Base-by-base conservation (phyloP, 2,329 filamentous ascomycete genomes). In the Cercospora sp. region DNA sequence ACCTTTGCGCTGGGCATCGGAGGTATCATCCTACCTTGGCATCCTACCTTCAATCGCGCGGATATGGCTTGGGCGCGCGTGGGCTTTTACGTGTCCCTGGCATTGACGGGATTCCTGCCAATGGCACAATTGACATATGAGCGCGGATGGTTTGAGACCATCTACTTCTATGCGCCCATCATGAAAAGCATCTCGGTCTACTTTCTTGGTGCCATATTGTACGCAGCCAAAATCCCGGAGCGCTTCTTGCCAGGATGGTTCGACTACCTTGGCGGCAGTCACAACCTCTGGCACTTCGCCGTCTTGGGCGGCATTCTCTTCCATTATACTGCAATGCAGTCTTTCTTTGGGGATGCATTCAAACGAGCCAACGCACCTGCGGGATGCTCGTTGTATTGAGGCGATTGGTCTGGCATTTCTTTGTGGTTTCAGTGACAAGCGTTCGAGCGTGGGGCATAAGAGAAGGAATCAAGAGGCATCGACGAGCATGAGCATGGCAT, bases 281-380 rank as follows among this genome's bases (percentile, higher is more conserved):
- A 99, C 81, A 99, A 99, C 80, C 89, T 99, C 67, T 99, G 95
- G 95, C 95, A 99, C 80, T 81, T 96, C 36, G 95, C 95, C 7
- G 95, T 99, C 10, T 83, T 99, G 30, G 93, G 94, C 16, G 95
- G 95, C 10, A 99, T 99, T 67, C 80, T 98, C n/a, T 98, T 97
- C 79, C 95, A 99, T 80, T 99, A 98, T 81, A 86, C 87, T 23
- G 95, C 95, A 18, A 97, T 99, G 94, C 92, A 97, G 80, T 87
- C 93, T 65, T 95, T 99, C 80, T 99, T 99, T 77, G 86, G 90
- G 5, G 79, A 81, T 63, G 83, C 83, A 1, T 81, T 84, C 72
- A 63, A 72, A 20, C 67, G 78, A 28, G 78, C 78, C 5, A 60
- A 53, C 51, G 53, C 60, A 42, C 60, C 63, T 23, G 67, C 42